Evolutionary conservation across 2,329 filamentous ascomycete genomes (phyloP).

Genomic region (Coniochaeta sp.): DNA sequence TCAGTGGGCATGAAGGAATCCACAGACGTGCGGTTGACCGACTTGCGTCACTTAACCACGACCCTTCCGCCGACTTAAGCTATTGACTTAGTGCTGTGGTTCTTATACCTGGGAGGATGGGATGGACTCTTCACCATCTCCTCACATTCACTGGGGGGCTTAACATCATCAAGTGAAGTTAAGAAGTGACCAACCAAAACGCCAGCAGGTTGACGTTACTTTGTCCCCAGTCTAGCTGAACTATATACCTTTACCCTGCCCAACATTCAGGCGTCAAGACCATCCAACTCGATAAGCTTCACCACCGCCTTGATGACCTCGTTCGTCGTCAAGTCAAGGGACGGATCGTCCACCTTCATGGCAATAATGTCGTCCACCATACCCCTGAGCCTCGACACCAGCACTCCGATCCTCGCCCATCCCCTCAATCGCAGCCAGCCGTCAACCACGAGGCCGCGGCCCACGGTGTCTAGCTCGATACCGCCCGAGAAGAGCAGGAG

Average conservation of each 20-base stretch:
- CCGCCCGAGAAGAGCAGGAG: constrained; percentile 81
- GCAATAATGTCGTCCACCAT: constrained; percentile 85
- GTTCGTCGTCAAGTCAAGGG: constrained; percentile 46
- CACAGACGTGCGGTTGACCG: background rate
- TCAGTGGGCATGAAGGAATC: background rate
- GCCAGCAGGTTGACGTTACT: no score
- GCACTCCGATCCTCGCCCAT: constrained; percentile 90
- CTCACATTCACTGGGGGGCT: background rate
- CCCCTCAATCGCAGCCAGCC: constrained; percentile 81
- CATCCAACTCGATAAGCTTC: constrained; percentile 82
- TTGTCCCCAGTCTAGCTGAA: no score
- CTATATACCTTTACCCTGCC: background rate
- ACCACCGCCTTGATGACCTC: constrained; percentile 73
- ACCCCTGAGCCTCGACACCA: constrained; percentile 73
- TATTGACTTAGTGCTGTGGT: background rate
- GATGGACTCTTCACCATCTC: background rate
- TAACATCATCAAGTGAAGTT: no score
- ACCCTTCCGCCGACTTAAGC: no score
- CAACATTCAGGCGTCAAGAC: constrained; percentile 60
- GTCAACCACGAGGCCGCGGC: constrained; percentile 81
- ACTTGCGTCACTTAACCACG: background rate
- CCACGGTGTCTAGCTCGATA: constrained; percentile 80
- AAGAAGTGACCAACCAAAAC: no score
- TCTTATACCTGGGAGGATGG: background rate
- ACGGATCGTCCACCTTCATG: constrained; percentile 71